These are phyloP conservation scores for Crotalaria pallida DNA, from an alignment of 306 rosid species.

Conservation along the genomic window DNA sequence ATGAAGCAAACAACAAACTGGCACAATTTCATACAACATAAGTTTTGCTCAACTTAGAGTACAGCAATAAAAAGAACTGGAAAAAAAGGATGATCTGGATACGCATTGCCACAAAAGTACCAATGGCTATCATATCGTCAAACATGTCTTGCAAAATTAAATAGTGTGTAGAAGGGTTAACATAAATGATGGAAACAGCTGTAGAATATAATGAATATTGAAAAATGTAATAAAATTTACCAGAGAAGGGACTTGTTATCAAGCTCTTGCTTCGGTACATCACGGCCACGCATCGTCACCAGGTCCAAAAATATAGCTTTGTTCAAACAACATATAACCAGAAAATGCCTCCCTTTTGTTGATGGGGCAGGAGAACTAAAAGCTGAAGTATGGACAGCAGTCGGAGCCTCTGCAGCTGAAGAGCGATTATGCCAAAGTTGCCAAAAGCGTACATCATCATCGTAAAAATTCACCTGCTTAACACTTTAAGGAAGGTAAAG, in stretches of 20 bases:
- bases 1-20: neutral
- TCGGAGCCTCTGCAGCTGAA: constrained; percentile 94
- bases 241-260: constrained; percentile 93
- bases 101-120: neutral
- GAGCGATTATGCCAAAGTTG: constrained; percentile 86
- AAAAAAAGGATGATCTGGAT: neutral
- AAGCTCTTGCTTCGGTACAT: constrained; percentile 94
- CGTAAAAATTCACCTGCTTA: constrained; percentile 89
- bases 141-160: neutral
- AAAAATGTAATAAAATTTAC: constrained; percentile 39
- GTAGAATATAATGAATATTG: neutral
- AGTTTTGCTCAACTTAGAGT: neutral
- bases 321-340: constrained; percentile 92
- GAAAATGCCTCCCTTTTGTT: constrained; percentile 96
- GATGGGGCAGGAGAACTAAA: constrained; percentile 82
- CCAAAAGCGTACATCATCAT: constrained; percentile 96
- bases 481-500: constrained; percentile 52
- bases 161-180: neutral
- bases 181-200: neutral
- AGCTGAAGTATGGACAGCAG: constrained; percentile 73
- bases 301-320: constrained; percentile 97
- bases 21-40: neutral
- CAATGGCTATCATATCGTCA: constrained; percentile 6
- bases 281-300: constrained; percentile 98
- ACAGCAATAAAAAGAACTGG: constrained; percentile 1